Evolutionary conservation across 2,329 filamentous ascomycete genomes (phyloP), one percentile per base, ranked within the genome.

Genomic region (Diaporthe caulivora): DNA sequence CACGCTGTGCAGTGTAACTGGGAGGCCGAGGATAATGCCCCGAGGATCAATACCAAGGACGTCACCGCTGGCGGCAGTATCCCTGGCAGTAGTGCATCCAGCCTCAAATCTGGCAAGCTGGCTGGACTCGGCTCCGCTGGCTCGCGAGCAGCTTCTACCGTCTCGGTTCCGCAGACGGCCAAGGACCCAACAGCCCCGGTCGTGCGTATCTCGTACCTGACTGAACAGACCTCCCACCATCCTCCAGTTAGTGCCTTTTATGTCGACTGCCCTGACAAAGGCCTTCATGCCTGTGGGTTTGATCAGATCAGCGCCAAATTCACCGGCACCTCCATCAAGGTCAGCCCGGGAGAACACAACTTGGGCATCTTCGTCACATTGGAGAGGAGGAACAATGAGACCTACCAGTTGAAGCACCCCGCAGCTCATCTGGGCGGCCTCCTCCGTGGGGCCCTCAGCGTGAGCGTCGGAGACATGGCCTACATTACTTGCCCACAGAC

Each of bases 301-400:
- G 97, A 99, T 80, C 97, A 99, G 85, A 92, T 99, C 79, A 96
- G 94, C 78, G 97, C 97, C 80, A 98, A 98, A 83, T 99, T 99
- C 84, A 98, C 97, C 1, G 97, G 97, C 72, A 98, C 97, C 24
- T 96, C 94, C 78, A 90, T 99, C 82, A 95, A 95, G 81, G 96
- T 99, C 49, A 92, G 93, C 29, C 95, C 97, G 0, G 97, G 97
- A 76, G 92, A 95, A 80, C 95, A 97, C 85, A 99, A 99, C 82
- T 87, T 97, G 77, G 97, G 97, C 76, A 98, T 99, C 78, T 99
- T 98, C 84, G 92, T 99, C 82, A 95, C 91, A 13, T 85, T 98
- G 34, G 91, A 95, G 79, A 92, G 92, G 76, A 89, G 94, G 70
- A 91, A 93, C 78, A 90, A 96, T 80, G 97, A 99, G 85, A 94